phyloP scores from a whole-genome alignment of 768 basidiomycete genomes.

The Mycena haematopus region DNA sequence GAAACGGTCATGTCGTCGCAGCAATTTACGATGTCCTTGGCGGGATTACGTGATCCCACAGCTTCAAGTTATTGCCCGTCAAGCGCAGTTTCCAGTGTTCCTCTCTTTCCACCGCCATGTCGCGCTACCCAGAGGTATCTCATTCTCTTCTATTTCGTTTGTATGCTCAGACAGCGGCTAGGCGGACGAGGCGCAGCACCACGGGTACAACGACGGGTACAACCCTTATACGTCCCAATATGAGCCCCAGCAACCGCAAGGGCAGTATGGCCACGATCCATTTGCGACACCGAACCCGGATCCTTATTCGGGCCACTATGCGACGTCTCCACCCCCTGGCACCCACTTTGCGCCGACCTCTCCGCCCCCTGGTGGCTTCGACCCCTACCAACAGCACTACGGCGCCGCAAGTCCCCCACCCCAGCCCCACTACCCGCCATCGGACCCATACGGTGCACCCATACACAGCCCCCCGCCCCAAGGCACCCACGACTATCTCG shows the following conservation, averaged over 20 bases:
- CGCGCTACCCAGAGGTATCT: constrained; percentile 43
- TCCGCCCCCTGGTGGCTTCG: constrained; percentile 23
- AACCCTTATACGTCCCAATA: constrained; percentile 54
- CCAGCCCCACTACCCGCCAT: constrained; percentile 36
- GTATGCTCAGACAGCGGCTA: constrained; percentile 30
- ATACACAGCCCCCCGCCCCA: constrained; percentile 37
- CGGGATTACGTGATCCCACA: constrained; percentile 11
- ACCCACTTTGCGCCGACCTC: constrained; percentile 13
- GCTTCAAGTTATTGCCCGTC: constrained; percentile 5
- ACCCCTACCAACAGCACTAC: constrained; percentile 47
- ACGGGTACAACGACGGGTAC: constrained; percentile 74
- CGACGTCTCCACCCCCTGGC: constrained; percentile 33
- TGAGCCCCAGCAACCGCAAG: constrained; percentile 45
- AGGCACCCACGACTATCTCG: constrained; percentile 34
- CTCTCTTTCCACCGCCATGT: constrained; percentile 34
- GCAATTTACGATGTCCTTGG: neutral
- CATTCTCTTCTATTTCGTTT: neutral
- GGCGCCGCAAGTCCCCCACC: constrained; percentile 33
- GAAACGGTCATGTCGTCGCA: too few relatives aligned
- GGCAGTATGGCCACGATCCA: constrained; percentile 28
- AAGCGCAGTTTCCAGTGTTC: constrained; percentile 10
- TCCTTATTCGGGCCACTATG: constrained; percentile 38
- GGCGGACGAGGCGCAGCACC: constrained; percentile 69
- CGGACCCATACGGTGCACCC: constrained; percentile 31
- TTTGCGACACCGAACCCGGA: constrained; percentile 32